phyloP scores from a whole-genome alignment of 1,284 basidiomycete genomes.

The Crucibulum parvulum region DNA sequence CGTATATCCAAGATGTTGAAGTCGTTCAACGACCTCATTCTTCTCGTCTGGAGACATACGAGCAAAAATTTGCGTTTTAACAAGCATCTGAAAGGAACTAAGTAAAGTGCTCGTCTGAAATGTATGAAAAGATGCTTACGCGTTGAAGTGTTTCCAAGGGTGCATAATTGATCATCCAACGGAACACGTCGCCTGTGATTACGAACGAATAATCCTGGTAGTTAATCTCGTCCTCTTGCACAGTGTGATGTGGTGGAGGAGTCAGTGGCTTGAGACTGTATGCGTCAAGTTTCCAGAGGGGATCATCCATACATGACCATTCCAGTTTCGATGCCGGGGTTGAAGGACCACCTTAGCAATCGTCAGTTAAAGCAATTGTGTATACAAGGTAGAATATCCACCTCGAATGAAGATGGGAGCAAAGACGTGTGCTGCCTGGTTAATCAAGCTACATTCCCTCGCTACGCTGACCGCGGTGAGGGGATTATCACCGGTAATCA shows the following conservation, averaged over 20 bases:
- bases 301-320: conserved; percentile 95
- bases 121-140: conserved; percentile 54
- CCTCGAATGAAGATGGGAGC: conserved; percentile 85
- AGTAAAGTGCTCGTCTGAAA: not conserved
- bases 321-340: conserved; percentile 77
- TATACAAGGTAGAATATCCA: conserved; percentile 25
- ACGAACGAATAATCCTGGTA: conserved; percentile 93
- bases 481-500: conserved; percentile 99
- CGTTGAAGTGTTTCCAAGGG: conserved; percentile 93
- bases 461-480: conserved; percentile 98
- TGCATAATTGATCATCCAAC: conserved; percentile 98
- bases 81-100: conserved; percentile 81
- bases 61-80: conserved; percentile 96
- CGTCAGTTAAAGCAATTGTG: not conserved
- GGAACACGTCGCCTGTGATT: conserved; percentile 96
- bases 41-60: conserved; percentile 99
- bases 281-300: conserved; percentile 84
- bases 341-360: conserved; percentile 59
- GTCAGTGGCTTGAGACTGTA: conserved; percentile 86
- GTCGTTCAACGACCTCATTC: conserved; percentile 95
- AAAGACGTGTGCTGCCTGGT: conserved; percentile 92
- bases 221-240: conserved; percentile 73
- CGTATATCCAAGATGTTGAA: conserved; percentile 94
- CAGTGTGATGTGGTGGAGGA: conserved; percentile 68
- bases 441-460: conserved; percentile 92